Percentiles rank a stretch among this genome's conserved stretches.
Conservation (phyloP, 495 filamentous ascomycete species). For the Usnea hakonensis region DNA sequence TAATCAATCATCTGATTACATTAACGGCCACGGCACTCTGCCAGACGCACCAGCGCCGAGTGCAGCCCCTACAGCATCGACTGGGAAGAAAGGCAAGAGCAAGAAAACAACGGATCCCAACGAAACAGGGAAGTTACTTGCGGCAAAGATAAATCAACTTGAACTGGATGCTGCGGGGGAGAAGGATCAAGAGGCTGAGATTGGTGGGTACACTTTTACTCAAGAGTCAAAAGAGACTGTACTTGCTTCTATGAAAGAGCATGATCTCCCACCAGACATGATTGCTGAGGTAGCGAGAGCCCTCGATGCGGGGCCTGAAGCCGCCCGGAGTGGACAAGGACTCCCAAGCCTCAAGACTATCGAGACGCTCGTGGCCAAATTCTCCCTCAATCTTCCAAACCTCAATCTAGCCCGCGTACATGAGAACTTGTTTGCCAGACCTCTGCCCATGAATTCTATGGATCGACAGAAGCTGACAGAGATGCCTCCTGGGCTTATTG, state of each 20-base stretch:
- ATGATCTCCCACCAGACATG: slow-evolving; percentile 26
- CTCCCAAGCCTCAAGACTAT: slow-evolving; percentile 24
- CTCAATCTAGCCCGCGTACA: slow-evolving; percentile 21
- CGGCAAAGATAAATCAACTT: slow-evolving; percentile 89
- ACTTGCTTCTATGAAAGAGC: slow-evolving; percentile 25
- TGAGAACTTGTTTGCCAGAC: slow-evolving; percentile 21
- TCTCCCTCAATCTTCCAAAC: slow-evolving; percentile 14
- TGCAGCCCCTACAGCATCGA: slow-evolving; percentile 30
- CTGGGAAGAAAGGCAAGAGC: slow-evolving; percentile 59
- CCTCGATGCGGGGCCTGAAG: slow-evolving; percentile 16
- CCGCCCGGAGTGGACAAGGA: slow-evolving; percentile 15
- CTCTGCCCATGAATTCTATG: slow-evolving; percentile 19
- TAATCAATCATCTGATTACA: slow-evolving; percentile 18
- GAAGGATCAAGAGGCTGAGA: slow-evolving; percentile 91
- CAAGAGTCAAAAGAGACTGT: slow-evolving; percentile 18
- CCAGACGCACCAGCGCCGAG: slow-evolving; percentile 29
- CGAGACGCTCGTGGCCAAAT: slow-evolving; percentile 22
- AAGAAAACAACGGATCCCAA: slow-evolving; percentile 67
- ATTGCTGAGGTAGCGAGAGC: slow-evolving; percentile 25
- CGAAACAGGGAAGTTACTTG: slow-evolving; percentile 82
- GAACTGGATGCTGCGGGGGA: slow-evolving; percentile 88
- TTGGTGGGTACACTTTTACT: slow-evolving; percentile 61
- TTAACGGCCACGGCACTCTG: slow-evolving; percentile 26
- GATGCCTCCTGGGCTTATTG: slow-evolving; percentile 21
- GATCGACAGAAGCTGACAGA: slow-evolving; percentile 25